These are phyloP conservation scores for Fistulina hepatica DNA, from an alignment of 1,284 basidiomycete genomes.

Conservation along the genomic window DNA sequence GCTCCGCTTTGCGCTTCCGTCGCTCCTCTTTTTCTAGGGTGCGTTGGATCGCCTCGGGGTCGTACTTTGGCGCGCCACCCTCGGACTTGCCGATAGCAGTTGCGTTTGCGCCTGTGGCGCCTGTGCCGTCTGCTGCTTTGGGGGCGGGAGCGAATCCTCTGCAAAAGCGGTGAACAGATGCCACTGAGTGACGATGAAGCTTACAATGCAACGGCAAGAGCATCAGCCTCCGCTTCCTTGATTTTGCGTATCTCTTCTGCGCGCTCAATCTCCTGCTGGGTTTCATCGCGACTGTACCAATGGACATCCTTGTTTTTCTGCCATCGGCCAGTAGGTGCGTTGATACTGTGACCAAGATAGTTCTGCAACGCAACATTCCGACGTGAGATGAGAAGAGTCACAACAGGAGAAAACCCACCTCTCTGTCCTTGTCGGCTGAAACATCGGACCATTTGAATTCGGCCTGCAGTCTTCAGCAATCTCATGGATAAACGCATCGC, in stretches of 20 bases:
- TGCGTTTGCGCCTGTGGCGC: conserved; percentile 25
- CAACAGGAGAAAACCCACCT: conserved; percentile 39
- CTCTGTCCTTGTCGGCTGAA: conserved; percentile 82
- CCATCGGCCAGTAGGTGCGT: conserved; percentile 88
- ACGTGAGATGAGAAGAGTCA: no score
- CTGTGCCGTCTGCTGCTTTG: conserved; percentile 19
- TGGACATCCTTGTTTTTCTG: conserved; percentile 93
- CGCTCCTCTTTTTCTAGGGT: conserved; percentile 46
- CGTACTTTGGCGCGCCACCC: conserved; percentile 16
- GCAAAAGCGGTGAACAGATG: conserved; percentile 1
- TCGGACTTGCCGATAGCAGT: conserved; percentile 23
- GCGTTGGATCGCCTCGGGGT: conserved; percentile 22
- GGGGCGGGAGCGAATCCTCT: conserved; percentile 51
- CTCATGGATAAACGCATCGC: no score
- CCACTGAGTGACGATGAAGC: conserved; percentile 18
- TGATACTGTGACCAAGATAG: conserved; percentile 86
- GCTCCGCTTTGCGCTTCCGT: conserved; percentile 44
- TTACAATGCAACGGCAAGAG: conserved; percentile 68
- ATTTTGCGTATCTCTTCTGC: conserved; percentile 65
- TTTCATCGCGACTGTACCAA: conserved; percentile 73
- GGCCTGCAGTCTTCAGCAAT: no score
- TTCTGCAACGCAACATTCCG: conserved; percentile 37
- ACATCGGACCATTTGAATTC: conserved; percentile 92
- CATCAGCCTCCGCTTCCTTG: conserved; percentile 83
- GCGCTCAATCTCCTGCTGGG: conserved; percentile 34